Conservation (phyloP, 2,329 filamentous ascomycete species). For the Annulohypoxylon truncatum region DNA sequence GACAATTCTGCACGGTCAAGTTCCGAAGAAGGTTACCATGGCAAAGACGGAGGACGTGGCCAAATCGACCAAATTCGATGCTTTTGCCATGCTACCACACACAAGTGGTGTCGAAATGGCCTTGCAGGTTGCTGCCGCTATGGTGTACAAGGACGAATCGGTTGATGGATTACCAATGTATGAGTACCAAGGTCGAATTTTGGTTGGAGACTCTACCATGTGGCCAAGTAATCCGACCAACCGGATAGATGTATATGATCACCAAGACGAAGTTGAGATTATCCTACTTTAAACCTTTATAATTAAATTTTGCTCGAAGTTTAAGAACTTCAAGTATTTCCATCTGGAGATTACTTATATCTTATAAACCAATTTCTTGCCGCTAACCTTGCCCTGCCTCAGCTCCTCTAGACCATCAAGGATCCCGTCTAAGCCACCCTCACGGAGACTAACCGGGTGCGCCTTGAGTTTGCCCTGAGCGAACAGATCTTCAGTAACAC, state of each 20-base stretch:
- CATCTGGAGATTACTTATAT: too few species aligned
- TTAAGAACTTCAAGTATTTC: too few species aligned
- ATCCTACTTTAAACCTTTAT: background rate
- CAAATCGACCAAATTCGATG: background rate
- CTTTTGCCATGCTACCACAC: background rate
- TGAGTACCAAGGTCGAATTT: background rate
- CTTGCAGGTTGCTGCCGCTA: background rate
- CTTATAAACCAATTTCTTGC: constrained; percentile 24
- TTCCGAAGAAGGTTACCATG: background rate
- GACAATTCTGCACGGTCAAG: background rate
- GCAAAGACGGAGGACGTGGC: background rate
- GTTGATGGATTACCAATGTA: background rate
- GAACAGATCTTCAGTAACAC: background rate
- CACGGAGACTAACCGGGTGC: background rate
- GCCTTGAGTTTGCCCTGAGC: background rate
- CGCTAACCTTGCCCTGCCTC: background rate
- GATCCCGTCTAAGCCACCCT: background rate
- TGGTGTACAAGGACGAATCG: background rate
- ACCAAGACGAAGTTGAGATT: background rate
- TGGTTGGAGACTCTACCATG: background rate
- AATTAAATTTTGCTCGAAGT: too few species aligned
- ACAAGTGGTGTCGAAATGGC: background rate
- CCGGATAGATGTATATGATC: background rate
- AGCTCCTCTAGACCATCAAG: background rate
- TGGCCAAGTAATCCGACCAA: background rate